Base-by-base conservation (phyloP, 805 yeast species). In the Starmerella floris region DNA sequence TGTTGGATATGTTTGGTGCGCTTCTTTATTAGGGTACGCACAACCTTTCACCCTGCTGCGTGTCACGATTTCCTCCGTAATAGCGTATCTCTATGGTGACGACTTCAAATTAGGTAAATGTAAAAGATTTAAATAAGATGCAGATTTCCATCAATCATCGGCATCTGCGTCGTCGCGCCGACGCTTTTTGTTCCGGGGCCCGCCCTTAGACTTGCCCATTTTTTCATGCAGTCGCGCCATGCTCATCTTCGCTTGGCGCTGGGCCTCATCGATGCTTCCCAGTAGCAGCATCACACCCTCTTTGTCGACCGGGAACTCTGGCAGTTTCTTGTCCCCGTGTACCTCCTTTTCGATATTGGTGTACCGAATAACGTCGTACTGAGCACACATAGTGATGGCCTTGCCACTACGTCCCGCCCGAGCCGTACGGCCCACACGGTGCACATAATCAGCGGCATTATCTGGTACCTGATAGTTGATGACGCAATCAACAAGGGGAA, bases 331-430 rank as follows among this genome's bases (percentile, higher is more conserved):
- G 25, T 61, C 64, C 15, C 55, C 57, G 41, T 72, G 79, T 42
- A 91, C 72, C 9, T 81, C 96, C 41, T 77, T 78, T 61, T 91
- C 98, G 40, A 91, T 87, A 57, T 95, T 71, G 51, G 85, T 65
- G 56, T 83, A 82, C 54, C 85, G 65, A 61, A 87, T 96, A 47
- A 91, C 67, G 61, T 91, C 98, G 59, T 91, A 91, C 61, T 91
- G 98, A 0, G 97, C 87, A 26, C 85, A 93, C 44, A 87, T 65
- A 2, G 94, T 80, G 16, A 87, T 69, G 2, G 95, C 82, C 58
- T 79, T 81, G 0, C 95, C 98, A 0, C 97, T 84, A 56, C 98
- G 71, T 19, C 98, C 98, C 62, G 91, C 83, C 62, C 95, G 78
- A 2, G 96, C 95, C 27, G 95, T 85, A 67, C 96, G 79, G 44